A percentile compares a stretch with the other conserved stretches of the same genome.
phyloP scores from a whole-genome alignment of 495 filamentous ascomycete genomes.

The Hyaloscypha hepaticicola region DNA sequence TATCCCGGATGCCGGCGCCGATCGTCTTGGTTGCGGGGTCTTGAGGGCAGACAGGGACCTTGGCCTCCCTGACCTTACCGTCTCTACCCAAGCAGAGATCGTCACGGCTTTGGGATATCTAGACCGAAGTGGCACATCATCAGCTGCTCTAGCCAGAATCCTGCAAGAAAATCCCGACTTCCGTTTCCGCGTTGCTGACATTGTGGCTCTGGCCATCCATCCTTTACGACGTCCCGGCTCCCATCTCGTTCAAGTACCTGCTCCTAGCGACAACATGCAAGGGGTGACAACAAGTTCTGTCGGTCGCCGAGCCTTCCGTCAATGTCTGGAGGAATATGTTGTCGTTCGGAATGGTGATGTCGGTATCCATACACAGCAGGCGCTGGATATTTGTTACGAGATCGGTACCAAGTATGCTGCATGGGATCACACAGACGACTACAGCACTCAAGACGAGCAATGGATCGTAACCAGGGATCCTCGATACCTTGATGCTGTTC shows the following conservation, averaged over 20 bases:
- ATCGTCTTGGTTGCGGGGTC: slow-evolving; percentile 22
- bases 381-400: slow-evolving; percentile 7
- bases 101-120: slow-evolving; percentile 15
- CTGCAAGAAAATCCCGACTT: slow-evolving; percentile 19
- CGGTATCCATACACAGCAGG: neutral
- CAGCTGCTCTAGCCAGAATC: slow-evolving; percentile 1
- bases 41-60: slow-evolving; percentile 1
- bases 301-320: slow-evolving; percentile 16
- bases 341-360: slow-evolving; percentile 1
- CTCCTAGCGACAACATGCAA: slow-evolving; percentile 27
- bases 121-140: slow-evolving; percentile 14
- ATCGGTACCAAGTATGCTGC: slow-evolving; percentile 10
- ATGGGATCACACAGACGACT: slow-evolving; percentile 18
- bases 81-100: slow-evolving; percentile 22
- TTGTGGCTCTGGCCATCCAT: slow-evolving; percentile 13
- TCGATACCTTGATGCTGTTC: slow-evolving; percentile 15
- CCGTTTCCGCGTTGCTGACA: slow-evolving; percentile 15
- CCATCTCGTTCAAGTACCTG: slow-evolving; percentile 20
- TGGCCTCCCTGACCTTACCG: slow-evolving; percentile 15
- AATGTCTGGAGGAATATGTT: slow-evolving; percentile 22
- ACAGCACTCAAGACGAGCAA: slow-evolving; percentile 11
- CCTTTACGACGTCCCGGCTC: slow-evolving; percentile 6
- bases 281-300: slow-evolving; percentile 19
- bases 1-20: slow-evolving; percentile 12
- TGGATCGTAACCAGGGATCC: slow-evolving; percentile 10